Base-by-base conservation (phyloP, 2,329 filamentous ascomycete genomes). In the Metarhizium rileyi region DNA sequence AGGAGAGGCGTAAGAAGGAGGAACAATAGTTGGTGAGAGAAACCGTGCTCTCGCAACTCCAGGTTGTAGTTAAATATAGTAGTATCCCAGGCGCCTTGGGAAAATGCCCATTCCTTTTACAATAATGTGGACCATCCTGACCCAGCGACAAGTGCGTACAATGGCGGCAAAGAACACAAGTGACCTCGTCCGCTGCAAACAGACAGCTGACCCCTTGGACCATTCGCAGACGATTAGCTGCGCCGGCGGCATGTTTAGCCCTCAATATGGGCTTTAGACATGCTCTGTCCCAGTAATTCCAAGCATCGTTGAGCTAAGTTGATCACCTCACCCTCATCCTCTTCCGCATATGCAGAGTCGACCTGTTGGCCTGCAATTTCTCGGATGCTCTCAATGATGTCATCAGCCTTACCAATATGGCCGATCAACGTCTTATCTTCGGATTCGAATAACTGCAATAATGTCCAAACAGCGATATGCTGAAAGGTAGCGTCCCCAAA, bases 401-500 rank as follows among this genome's bases (percentile, higher is more conserved):
- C 89, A 55, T 91, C 87, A 2, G 90, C 90, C 62, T 91, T 87
- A 59, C 87, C 84, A 58, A 98, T 96, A 45, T 89, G 81, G 46
- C 84, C 83, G 55, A 96, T 86, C n/a, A 98, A 75, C 49, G 82
- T 85, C 69, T 87, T 84, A 64, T 98, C 91, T 65, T 95, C 90
- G 0, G 91, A 96, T 69, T 98, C 93, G 46, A 98, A 83, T 3
- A 98, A 78, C 64, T 98, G 93, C 3, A 98, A 78, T 44, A 98
- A 72, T 1, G 93, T 98, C 93, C 93, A 98, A 55, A 97, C 95
- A 46, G 93, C 93, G 63, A 98, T 98, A 65, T 98, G 93, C 69
- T 98, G 93, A 75, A 98, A 98, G 0, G 93, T 98, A 1, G 93
- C 84, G 63, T 98, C 93, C 38, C 90, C 91, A 55, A 90, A 96